Conservation (phyloP, 768 basidiomycete species). For the Kwoniella shandongensis region DNA sequence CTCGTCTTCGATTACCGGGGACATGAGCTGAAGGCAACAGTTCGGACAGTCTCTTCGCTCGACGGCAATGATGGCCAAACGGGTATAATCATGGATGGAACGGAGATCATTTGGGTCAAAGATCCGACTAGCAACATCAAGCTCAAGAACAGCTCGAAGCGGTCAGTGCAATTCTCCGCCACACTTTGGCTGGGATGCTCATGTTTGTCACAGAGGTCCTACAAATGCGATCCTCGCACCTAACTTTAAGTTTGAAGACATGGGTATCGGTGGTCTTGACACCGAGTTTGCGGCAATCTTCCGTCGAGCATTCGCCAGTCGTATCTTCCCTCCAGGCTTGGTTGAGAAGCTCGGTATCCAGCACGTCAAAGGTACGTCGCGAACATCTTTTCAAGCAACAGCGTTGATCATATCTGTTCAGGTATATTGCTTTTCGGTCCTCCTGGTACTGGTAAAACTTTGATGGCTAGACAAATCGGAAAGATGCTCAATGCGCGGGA, state of each 20-base stretch:
- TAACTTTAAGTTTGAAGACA: constrained; percentile 99
- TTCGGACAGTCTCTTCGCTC: constrained; percentile 66
- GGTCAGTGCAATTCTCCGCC: constrained; percentile 63
- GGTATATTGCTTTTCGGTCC: constrained; percentile 94
- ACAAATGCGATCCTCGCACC: constrained; percentile 94
- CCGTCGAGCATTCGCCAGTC: constrained; percentile 94
- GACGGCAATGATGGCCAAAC: constrained; percentile 57
- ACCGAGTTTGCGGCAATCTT: constrained; percentile 94
- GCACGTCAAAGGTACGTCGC: constrained; percentile 82
- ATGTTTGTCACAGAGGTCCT: constrained; percentile 63
- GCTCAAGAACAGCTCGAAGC: constrained; percentile 86
- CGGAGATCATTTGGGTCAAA: constrained; percentile 87
- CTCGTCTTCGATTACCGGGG: constrained; percentile 87
- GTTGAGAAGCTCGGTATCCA: constrained; percentile 98
- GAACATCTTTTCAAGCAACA: background rate
- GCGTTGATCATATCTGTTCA: constrained; percentile 42
- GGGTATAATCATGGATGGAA: constrained; percentile 84
- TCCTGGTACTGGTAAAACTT: constrained; percentile 96
- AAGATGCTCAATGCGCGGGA: constrained; percentile 98
- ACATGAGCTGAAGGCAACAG: constrained; percentile 69
- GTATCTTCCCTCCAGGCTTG: constrained; percentile 95
- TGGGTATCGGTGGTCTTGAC: constrained; percentile 98
- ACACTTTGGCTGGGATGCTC: no score
- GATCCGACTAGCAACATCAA: constrained; percentile 77
- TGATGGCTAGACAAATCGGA: constrained; percentile 97